Evolutionary conservation across 2,329 filamentous ascomycete species (phyloP), one percentile per base, ranked within the genome.

Genomic region (Fusarium temperatum): DNA sequence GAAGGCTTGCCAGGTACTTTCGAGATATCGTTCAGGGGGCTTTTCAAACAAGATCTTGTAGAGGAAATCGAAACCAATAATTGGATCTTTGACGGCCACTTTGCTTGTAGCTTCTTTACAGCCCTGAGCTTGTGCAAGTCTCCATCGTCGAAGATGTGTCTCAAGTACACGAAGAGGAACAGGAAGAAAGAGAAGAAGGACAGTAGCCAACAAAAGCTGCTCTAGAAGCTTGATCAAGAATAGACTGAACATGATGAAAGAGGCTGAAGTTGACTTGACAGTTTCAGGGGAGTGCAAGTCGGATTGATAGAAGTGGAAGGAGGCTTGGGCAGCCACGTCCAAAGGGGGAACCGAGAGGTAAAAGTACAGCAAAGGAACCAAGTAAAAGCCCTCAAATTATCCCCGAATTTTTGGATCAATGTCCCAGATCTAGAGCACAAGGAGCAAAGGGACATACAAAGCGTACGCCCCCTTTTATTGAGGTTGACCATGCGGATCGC

Each of bases 41-140:
- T 75, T 53, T 2, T 66, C 66, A 36, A 83, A 80, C 12, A 82
- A 24, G 14, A 71, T 69, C 20, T 76, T 79, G 66, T 79, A 82
- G 6, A 82, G 60, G 35, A 83, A 83, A 51, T 83, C 81, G n/a
- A 82, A 39, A 3, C 82, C 82, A 5, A 82, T 68, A 28, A 80
- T 75, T 8, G 80, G 80, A 15, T 82, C 80, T 32, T 66, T 80
- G 30, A 82, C 76, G 0, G 74, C 68, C 2, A 75, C 73, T 38
- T 75, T 76, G 20, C 68, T 78, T 13, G 68, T 35, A 8, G 75
- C 75, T 12, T 73, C 63, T 56, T 75, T 67, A 28, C 81, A 81
- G 20, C 79, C 78, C 8, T 47, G 58, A 2, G 48, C 63, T n/a
- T 71, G 68, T 30, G 75, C 64, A 45, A 79, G 61, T 18, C 36